Percentiles rank a stretch among this genome's conserved stretches.
Conservation (phyloP, 1,284 basidiomycete species). For the Ceratobasidium sp. region DNA sequence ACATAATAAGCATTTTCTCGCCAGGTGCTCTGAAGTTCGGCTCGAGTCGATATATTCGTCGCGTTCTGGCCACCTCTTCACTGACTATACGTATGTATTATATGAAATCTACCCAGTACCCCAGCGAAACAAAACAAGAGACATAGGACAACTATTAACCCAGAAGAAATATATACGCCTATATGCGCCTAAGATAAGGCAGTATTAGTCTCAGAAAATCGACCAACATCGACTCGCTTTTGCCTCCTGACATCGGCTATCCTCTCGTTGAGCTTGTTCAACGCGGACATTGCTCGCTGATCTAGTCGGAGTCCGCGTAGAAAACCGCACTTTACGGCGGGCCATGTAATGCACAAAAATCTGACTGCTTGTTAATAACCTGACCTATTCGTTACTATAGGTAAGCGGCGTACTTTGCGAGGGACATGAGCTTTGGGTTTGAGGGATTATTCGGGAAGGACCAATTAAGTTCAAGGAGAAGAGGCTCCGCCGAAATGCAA, state of each 20-base stretch:
- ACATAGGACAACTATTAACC: background rate
- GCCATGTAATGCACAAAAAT: conserved; percentile 38
- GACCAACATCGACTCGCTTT: background rate
- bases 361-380: conserved; percentile 6
- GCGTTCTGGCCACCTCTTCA: background rate
- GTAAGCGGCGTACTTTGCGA: conserved; percentile 14
- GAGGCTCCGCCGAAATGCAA: background rate
- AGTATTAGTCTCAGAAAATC: background rate
- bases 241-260: conserved; percentile 9
- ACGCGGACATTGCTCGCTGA: conserved; percentile 1
- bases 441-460: background rate
- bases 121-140: background rate
- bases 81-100: background rate
- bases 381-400: background rate
- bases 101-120: background rate
- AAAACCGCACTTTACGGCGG: conserved; percentile 23
- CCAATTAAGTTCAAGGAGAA: conserved; percentile 31
- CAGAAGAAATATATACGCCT: background rate
- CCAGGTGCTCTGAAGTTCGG: too few relatives aligned
- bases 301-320: conserved; percentile 11
- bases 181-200: background rate
- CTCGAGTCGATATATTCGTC: background rate
- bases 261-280: conserved; percentile 33
- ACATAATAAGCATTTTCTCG: too few relatives aligned
- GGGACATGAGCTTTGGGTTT: background rate